Evolutionary conservation across 1,139 yeast genomes (phyloP).

Genomic region (Geotrichum europaeum): DNA sequence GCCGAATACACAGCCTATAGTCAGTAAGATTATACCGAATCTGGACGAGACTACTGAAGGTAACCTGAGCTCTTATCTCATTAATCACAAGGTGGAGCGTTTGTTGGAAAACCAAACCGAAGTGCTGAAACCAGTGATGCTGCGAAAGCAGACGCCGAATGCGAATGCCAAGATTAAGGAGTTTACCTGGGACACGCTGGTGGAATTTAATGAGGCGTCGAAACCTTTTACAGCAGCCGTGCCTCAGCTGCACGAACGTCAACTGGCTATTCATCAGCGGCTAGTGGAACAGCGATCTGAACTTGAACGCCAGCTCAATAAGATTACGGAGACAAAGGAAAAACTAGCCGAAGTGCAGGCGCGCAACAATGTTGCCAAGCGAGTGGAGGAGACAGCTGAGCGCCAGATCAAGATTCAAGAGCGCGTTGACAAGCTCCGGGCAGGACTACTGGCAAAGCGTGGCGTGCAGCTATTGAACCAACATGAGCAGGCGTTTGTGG

Average conservation of each 20-base stretch:
- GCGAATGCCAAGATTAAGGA: background rate
- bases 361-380: background rate
- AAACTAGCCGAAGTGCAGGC: background rate
- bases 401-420: slow-evolving; percentile 34
- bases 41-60: background rate
- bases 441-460: slow-evolving; percentile 25
- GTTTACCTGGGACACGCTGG: background rate
- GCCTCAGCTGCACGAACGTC: background rate
- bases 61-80: background rate
- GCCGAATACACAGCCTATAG: background rate
- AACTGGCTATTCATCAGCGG: slow-evolving; percentile 20
- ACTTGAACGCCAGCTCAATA: slow-evolving; percentile 1
- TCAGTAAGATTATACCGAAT: background rate
- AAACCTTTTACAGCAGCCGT: background rate
- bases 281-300: slow-evolving; percentile 1
- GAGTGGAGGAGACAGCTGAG: slow-evolving; percentile 16
- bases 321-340: background rate
- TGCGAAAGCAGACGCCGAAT: background rate
- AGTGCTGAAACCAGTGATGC: background rate
- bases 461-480: slow-evolving; percentile 35
- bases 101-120: background rate
- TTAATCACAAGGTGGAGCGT: background rate
- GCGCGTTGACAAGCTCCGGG: slow-evolving; percentile 33
- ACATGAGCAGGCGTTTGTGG: slow-evolving; percentile 43
- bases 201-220: background rate